phyloP scores from a whole-genome alignment of 1,139 yeast genomes.

The Diutina mesorugosa region DNA sequence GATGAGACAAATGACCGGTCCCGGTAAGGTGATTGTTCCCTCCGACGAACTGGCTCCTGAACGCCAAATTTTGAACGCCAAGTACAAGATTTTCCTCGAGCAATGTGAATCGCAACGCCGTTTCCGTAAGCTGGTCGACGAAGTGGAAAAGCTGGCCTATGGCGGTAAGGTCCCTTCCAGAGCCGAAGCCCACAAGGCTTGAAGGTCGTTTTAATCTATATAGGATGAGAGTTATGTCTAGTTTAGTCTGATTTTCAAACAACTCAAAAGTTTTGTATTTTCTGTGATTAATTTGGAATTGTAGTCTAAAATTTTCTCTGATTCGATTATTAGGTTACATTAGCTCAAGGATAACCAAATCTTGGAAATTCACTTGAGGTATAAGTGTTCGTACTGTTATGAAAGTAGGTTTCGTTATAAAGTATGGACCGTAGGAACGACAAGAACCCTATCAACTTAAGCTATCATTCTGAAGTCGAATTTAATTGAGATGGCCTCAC shows the following conservation, averaged over 20 bases:
- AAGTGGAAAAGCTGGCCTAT: constrained; percentile 4
- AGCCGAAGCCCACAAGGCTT: neutral
- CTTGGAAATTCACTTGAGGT: too few species aligned
- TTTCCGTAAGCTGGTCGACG: constrained; percentile 61
- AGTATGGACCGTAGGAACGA: too few species aligned
- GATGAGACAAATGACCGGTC: constrained; percentile 75
- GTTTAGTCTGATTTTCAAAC: neutral
- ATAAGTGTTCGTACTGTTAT: too few species aligned
- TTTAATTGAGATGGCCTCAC: too few species aligned
- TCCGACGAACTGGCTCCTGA: constrained; percentile 45
- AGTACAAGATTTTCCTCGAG: constrained; percentile 76
- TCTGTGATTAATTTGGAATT: too few species aligned
- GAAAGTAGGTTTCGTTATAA: too few species aligned
- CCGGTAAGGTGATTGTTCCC: constrained; percentile 71
- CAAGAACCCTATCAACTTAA: too few species aligned
- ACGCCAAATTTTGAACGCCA: constrained; percentile 56
- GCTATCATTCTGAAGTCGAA: too few species aligned
- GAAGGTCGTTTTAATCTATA: neutral
- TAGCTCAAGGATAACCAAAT: too few species aligned
- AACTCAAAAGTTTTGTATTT: too few species aligned
- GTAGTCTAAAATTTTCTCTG: too few species aligned
- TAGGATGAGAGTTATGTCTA: neutral
- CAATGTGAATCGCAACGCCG: constrained; percentile 72
- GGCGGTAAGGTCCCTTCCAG: neutral
- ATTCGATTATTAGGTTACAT: too few species aligned